Evolutionary conservation across 2,329 filamentous ascomycete genomes (phyloP), one percentile per base, ranked within the genome.

Genomic region (Tolypocladium sp.): DNA sequence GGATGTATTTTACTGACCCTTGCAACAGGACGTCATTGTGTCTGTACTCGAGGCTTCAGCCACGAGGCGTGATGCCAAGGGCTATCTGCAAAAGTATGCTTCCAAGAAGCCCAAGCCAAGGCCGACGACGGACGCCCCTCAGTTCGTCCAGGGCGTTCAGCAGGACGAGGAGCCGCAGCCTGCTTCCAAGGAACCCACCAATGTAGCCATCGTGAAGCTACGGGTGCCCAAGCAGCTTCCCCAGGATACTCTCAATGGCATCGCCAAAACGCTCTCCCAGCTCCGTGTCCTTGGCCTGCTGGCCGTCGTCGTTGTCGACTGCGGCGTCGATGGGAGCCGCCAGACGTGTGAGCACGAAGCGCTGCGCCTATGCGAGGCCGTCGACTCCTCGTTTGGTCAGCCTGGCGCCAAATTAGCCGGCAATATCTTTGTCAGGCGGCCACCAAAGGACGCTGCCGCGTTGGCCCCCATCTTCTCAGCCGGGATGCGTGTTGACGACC

Each of bases 31-130:
- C 69, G 89, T 96, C 67, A 87, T 96, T 66, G 81, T 95, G 38
- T 92, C 91, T 20, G 84, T 97, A 4, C 79, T 99, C 38, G 91
- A 90, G 68, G 91, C 92, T 22, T 91, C 92, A 13, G 90, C 92
- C 7, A 97, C 93, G 0, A 96, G 92, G 74, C 86, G 94, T 67
- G 94, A 99, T 76, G 92, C 92, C 55, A 92, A 90, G 73, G 87
- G 90, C 42, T 99, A 97, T 70, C 81, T 99, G 20, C 89, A 94
- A 66, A 92, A 91, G 62, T 96, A 97, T 71, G 87, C 66, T 63
- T 68, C 64, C 66, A 71, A 71, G 55, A 65, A 67, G 38, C 46
- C 41, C 20, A 52, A 27, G 25, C 27, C 49, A 68, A 66, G 60
- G 68, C 64, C 56, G 60, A 17, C 27, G 27, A 55, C 59, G 66